These are phyloP conservation scores for Puccinia coronata DNA, from an alignment of 1,284 basidiomycete genomes.

Conservation along the genomic window DNA sequence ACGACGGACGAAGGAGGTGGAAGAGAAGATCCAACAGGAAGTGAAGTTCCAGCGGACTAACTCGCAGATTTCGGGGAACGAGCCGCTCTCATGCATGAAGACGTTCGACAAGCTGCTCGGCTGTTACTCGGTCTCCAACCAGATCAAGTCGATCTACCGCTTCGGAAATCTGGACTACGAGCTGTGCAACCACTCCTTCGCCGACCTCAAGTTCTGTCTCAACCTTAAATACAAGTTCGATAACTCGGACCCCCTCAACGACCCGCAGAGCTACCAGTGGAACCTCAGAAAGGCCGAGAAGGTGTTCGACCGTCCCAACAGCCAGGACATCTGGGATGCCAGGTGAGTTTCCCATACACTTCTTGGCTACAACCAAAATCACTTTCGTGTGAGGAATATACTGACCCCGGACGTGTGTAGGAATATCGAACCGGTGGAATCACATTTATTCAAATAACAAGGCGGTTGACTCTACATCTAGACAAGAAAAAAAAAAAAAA, in stretches of 20 bases:
- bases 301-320: slow-evolving; percentile 38
- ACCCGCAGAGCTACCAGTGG: slow-evolving; percentile 14
- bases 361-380: too few relatives aligned
- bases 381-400: too few relatives aligned
- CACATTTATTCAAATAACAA: slow-evolving; percentile 18
- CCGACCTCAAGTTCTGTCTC: slow-evolving; percentile 46
- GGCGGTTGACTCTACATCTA: neutral
- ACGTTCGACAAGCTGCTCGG: slow-evolving; percentile 30
- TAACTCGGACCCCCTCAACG: slow-evolving; percentile 12
- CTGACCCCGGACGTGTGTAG: neutral
- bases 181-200: neutral
- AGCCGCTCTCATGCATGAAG: slow-evolving; percentile 42
- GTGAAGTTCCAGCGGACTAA: slow-evolving; percentile 26
- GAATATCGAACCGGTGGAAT: slow-evolving; percentile 3
- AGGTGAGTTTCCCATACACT: too few relatives aligned
- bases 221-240: slow-evolving; percentile 26
- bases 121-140: slow-evolving; percentile 46
- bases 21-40: slow-evolving; percentile 11
- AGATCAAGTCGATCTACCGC: slow-evolving; percentile 47
- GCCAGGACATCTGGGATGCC: slow-evolving; percentile 43
- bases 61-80: slow-evolving; percentile 45
- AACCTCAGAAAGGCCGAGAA: slow-evolving; percentile 42
- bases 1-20: neutral
- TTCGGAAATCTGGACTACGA: slow-evolving; percentile 44
- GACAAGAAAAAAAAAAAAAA: neutral